These are phyloP conservation scores for Cyclotella choctawhatcheeana DNA, from an alignment of 108 stramenopile genomes.

Conservation along the genomic window DNA sequence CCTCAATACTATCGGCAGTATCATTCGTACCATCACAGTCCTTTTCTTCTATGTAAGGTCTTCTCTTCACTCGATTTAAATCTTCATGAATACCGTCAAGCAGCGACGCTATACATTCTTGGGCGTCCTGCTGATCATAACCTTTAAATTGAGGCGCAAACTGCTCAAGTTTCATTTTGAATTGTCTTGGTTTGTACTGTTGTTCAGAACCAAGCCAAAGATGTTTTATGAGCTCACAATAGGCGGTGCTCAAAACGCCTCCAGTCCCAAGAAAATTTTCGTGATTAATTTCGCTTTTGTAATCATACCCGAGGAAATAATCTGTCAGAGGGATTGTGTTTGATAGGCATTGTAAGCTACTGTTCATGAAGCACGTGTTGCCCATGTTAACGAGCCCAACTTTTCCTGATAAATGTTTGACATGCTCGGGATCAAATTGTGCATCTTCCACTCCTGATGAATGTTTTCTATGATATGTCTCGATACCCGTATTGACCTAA, in stretches of 20 bases:
- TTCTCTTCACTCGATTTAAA: slow-evolving; percentile 88
- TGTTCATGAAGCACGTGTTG: slow-evolving; percentile 97
- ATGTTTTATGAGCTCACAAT: slow-evolving; percentile 81
- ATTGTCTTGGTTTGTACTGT: slow-evolving; percentile 50
- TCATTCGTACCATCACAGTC: slow-evolving; percentile 87
- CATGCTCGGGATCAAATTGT: neutral
- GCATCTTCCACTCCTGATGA: neutral
- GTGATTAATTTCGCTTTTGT: slow-evolving; percentile 85
- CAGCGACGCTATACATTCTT: slow-evolving; percentile 88
- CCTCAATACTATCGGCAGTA: slow-evolving; percentile 79
- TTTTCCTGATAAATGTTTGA: slow-evolving; percentile 26
- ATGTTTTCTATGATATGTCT: slow-evolving; percentile 16
- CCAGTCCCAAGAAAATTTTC: slow-evolving; percentile 85
- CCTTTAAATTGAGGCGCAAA: slow-evolving; percentile 92
- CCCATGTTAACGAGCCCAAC: slow-evolving; percentile 95
- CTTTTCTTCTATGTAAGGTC: slow-evolving; percentile 85
- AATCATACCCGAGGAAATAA: slow-evolving; percentile 89
- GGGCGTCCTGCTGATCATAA: slow-evolving; percentile 92
- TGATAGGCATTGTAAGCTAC: slow-evolving; percentile 88
- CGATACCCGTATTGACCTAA: slow-evolving; percentile 20
- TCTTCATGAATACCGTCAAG: slow-evolving; percentile 95
- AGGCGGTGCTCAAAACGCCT: slow-evolving; percentile 82
- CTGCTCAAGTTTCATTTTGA: slow-evolving; percentile 73
- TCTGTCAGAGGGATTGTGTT: slow-evolving; percentile 90
- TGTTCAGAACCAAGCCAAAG: slow-evolving; percentile 78